These are phyloP conservation scores for Arthrinium phaeospermum DNA, from an alignment of 2,329 filamentous ascomycete species.

Conservation along the genomic window DNA sequence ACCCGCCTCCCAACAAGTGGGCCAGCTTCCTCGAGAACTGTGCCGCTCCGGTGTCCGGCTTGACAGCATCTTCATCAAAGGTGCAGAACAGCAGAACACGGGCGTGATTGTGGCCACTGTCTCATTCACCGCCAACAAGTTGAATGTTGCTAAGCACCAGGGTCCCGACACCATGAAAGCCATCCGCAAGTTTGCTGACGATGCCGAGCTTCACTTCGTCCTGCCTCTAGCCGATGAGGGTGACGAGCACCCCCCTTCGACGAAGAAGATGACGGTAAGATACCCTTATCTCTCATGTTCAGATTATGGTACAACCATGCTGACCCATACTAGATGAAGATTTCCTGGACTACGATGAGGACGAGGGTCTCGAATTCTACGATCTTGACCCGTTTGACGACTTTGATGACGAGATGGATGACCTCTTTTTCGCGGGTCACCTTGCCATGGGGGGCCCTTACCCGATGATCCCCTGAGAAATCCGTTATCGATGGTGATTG, in stretches of 20 bases:
- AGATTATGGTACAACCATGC: not conserved
- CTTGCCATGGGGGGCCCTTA: not conserved
- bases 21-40: not conserved
- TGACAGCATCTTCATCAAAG: slow-evolving; percentile 1
- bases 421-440: not conserved
- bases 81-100: slow-evolving; percentile 14
- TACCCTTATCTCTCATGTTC: not conserved
- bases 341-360: slow-evolving; percentile 3
- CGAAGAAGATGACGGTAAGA: slow-evolving; percentile 15
- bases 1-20: slow-evolving; percentile 16
- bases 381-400: not conserved
- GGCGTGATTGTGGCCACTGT: not conserved
- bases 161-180: slow-evolving; percentile 14
- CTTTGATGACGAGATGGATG: not conserved
- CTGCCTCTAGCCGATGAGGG: slow-evolving; percentile 13
- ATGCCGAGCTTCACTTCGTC: slow-evolving; percentile 2
- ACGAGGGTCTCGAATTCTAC: not conserved
- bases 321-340: not conserved
- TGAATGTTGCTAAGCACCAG: not conserved
- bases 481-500: not conserved
- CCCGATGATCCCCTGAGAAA: not conserved
- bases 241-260: not conserved
- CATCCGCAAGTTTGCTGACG: not conserved
- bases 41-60: not conserved
- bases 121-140: not conserved